phyloP scores from a whole-genome alignment of 768 basidiomycete genomes.

The Tubosaeta sp. region DNA sequence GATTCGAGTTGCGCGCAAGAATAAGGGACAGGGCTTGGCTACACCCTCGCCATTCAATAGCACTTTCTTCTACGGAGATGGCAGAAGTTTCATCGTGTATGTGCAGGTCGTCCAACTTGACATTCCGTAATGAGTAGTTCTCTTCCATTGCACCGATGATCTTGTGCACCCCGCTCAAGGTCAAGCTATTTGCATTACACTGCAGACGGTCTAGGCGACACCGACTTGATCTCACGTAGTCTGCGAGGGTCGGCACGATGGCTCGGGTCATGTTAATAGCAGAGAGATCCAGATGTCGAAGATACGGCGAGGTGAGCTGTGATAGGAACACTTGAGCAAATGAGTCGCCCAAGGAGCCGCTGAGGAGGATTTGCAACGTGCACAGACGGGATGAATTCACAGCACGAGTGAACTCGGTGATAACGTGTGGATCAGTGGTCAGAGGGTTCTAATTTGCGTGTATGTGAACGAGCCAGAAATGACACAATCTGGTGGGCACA shows the following conservation, averaged over 20 bases:
- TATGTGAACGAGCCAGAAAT: conserved; percentile 10
- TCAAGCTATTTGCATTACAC: conserved; percentile 54
- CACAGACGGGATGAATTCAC: conserved; percentile 53
- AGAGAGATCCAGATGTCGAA: conserved; percentile 55
- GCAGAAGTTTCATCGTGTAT: conserved; percentile 26
- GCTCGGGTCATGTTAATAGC: conserved; percentile 42
- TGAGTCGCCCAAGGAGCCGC: conserved; percentile 44
- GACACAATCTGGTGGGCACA: conserved; percentile 18
- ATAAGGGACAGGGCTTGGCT: conserved; percentile 30
- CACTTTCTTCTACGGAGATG: conserved; percentile 20
- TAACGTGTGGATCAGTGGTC: conserved; percentile 33
- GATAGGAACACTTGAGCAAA: conserved; percentile 52
- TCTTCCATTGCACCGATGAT: conserved; percentile 44
- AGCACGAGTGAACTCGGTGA: conserved; percentile 41
- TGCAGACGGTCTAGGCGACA: conserved; percentile 48
- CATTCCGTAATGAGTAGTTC: conserved; percentile 45
- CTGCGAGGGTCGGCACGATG: conserved; percentile 39
- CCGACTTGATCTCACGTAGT: conserved; percentile 48
- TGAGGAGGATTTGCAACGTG: conserved; percentile 48
- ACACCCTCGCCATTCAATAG: conserved; percentile 30
- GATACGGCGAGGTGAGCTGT: conserved; percentile 40
- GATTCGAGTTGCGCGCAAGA: conserved; percentile 41
- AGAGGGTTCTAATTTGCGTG: conserved; percentile 37
- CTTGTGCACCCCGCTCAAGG: conserved; percentile 38
- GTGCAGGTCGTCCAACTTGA: conserved; percentile 50